Percentiles rank a stretch among this genome's conserved stretches.
These are phyloP conservation scores for Punctularia strigosozonata DNA, from an alignment of 768 basidiomycete species.

Conservation along the genomic window DNA sequence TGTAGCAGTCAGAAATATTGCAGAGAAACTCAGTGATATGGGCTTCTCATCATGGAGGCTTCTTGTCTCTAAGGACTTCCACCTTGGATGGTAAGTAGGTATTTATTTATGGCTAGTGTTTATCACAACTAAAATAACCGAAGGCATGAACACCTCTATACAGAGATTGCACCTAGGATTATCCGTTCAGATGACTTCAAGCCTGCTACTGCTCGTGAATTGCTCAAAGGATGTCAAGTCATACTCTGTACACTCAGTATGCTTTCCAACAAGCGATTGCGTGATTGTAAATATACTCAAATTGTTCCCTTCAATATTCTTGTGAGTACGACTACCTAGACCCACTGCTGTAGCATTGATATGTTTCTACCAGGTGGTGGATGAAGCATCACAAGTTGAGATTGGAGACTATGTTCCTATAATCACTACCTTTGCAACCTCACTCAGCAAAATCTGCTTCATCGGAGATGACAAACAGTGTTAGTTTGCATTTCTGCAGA, in stretches of 20 bases:
- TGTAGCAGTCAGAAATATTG: constrained; percentile 40
- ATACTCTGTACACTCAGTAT: constrained; percentile 38
- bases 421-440: constrained; percentile 14
- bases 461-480: constrained; percentile 28
- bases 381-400: constrained; percentile 38
- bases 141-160: constrained; percentile 43
- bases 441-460: constrained; percentile 23
- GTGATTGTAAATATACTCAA: constrained; percentile 9
- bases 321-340: too few relatives aligned
- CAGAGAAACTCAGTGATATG: constrained; percentile 26
- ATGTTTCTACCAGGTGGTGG: too few relatives aligned
- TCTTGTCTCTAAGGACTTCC: constrained; percentile 33
- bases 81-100: constrained; percentile 33
- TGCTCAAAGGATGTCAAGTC: constrained; percentile 20
- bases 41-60: constrained; percentile 23
- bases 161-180: constrained; percentile 18
- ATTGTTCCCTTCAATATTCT: constrained; percentile 25
- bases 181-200: constrained; percentile 24
- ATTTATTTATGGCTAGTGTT: too few relatives aligned
- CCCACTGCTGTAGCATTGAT: too few relatives aligned
- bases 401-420: constrained; percentile 26
- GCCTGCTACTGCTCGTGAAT: background rate
- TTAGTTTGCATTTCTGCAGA: constrained; percentile 9
- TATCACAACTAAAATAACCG: too few relatives aligned
- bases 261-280: constrained; percentile 20